phyloP scores from a whole-genome alignment of 2,329 filamentous ascomycete genomes.

The Fusarium sp. region DNA sequence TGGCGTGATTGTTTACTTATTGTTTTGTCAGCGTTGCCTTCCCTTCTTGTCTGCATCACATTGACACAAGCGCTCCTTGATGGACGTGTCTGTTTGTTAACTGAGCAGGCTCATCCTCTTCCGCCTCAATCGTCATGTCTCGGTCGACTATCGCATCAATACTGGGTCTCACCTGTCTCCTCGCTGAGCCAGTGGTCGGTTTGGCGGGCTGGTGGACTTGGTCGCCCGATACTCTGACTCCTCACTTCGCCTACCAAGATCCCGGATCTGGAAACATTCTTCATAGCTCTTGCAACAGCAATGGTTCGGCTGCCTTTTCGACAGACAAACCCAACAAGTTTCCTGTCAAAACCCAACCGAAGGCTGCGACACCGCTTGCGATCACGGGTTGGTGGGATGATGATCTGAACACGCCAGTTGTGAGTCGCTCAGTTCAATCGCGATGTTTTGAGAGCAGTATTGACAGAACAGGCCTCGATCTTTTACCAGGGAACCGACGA shows the following conservation, averaged over 20 bases:
- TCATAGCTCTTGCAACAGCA: constrained; percentile 38
- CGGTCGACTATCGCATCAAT: constrained; percentile 6
- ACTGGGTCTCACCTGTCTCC: constrained; percentile 9
- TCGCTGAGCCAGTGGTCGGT: constrained; percentile 16
- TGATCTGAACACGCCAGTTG: constrained; percentile 25
- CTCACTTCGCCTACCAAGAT: constrained; percentile 40
- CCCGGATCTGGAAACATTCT: constrained; percentile 34
- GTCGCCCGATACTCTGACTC: constrained; percentile 25
- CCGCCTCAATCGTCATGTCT: constrained; percentile 2
- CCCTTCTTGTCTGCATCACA: not conserved
- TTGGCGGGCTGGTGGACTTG: constrained; percentile 39
- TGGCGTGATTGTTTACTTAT: not conserved
- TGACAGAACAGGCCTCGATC: constrained; percentile 23
- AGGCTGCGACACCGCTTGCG: constrained; percentile 21
- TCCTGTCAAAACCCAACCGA: constrained; percentile 21
- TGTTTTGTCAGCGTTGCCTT: constrained; percentile 10
- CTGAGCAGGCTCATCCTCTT: not conserved
- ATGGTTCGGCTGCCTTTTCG: constrained; percentile 31
- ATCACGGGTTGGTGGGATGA: constrained; percentile 34
- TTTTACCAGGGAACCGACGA: constrained; percentile 32
- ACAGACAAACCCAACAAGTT: constrained; percentile 26
- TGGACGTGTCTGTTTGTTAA: constrained; percentile 4
- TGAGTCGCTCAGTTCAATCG: not conserved
- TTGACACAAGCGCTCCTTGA: constrained; percentile 1
- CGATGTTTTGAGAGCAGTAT: fast-evolving